Percentiles rank a stretch among this genome's conserved stretches.
Conservation (phyloP, 345 rosid genomes). For the Ceriops decandra region DNA sequence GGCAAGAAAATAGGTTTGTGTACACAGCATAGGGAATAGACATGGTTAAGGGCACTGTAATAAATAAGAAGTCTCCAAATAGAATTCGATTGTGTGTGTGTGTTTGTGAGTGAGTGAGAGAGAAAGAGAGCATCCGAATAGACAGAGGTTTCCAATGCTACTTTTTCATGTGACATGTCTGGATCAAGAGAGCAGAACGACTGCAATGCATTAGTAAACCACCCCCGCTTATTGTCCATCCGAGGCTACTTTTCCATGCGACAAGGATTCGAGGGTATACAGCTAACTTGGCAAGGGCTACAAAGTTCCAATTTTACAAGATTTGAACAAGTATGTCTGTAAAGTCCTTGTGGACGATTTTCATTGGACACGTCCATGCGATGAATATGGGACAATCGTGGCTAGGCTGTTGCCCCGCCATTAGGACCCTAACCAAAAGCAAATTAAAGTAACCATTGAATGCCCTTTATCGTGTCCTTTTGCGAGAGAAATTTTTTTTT, state of each 20-base stretch:
- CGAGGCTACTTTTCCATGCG: too few relatives aligned
- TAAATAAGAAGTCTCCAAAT: too few relatives aligned
- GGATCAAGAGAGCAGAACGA: neutral
- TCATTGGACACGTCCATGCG: neutral
- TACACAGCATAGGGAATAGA: too few relatives aligned
- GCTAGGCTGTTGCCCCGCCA: slow-evolving; percentile 4
- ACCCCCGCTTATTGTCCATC: too few relatives aligned
- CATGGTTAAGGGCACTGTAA: too few relatives aligned
- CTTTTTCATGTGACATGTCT: neutral
- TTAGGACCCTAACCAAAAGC: neutral
- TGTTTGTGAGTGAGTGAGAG: too few relatives aligned
- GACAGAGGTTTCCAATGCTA: neutral
- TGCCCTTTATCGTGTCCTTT: neutral
- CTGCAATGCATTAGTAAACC: too few relatives aligned
- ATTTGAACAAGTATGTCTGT: neutral
- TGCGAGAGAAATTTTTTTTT: neutral
- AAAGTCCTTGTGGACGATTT: neutral
- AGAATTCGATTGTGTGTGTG: too few relatives aligned
- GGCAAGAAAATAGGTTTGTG: too few relatives aligned
- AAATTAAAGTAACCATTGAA: neutral
- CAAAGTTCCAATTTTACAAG: neutral
- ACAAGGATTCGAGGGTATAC: too few relatives aligned
- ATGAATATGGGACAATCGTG: slow-evolving; percentile 11
- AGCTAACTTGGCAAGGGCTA: neutral
- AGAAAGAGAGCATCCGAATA: too few relatives aligned